These are phyloP conservation scores for Coffea canephora DNA, from an alignment of 257 asterid genomes.

Conservation along the genomic window DNA sequence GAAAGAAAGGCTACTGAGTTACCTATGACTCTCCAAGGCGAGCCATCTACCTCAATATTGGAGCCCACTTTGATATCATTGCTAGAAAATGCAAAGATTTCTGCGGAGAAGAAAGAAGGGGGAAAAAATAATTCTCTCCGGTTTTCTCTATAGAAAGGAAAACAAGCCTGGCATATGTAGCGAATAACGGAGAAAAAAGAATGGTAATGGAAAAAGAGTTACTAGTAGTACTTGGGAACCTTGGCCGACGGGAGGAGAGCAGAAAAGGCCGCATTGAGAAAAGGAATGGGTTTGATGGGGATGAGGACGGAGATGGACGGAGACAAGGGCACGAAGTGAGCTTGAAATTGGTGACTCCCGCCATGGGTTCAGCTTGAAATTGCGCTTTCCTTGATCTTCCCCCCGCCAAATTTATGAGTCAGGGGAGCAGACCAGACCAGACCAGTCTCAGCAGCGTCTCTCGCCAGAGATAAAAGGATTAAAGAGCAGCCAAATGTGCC, in stretches of 20 bases:
- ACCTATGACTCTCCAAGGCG: conserved; percentile 94
- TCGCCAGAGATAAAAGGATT: too few relatives aligned
- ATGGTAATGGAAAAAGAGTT: too few relatives aligned
- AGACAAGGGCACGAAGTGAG: conserved; percentile 23
- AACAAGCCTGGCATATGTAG: neutral
- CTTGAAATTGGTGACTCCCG: conserved; percentile 44
- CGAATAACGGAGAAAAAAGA: neutral
- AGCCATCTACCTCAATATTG: conserved; percentile 89
- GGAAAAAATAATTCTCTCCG: neutral
- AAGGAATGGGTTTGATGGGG: conserved; percentile 26
- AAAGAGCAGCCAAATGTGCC: too few relatives aligned
- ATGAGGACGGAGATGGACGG: conserved; percentile 38
- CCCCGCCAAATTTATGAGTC: too few relatives aligned
- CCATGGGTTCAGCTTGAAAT: conserved; percentile 59
- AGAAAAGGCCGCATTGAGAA: conserved; percentile 33
- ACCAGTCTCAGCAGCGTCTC: too few relatives aligned
- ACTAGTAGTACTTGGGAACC: conserved; percentile 44
- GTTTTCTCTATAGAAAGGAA: neutral
- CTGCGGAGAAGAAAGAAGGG: conserved; percentile 28
- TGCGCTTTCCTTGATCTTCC: neutral
- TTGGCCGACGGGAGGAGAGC: conserved; percentile 31
- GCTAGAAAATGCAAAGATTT: conserved; percentile 71
- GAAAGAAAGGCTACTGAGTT: neutral
- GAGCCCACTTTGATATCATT: conserved; percentile 91
- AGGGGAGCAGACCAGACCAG: too few relatives aligned